These are phyloP conservation scores for Curvularia lunata DNA, from an alignment of 2,329 filamentous ascomycete species.

Conservation along the genomic window DNA sequence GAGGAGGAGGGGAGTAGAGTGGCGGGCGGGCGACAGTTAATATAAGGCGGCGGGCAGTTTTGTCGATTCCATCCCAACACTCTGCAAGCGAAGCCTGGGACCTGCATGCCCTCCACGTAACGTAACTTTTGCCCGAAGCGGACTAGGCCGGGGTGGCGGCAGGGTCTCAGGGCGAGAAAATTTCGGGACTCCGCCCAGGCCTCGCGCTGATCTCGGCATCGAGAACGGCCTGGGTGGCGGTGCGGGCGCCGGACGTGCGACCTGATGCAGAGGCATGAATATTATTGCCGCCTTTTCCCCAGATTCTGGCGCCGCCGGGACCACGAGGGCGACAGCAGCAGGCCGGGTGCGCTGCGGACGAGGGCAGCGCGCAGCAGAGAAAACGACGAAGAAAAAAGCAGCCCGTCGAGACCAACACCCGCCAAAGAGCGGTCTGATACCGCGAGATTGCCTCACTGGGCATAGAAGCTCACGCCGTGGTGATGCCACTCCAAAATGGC, in stretches of 20 bases:
- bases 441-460: slow-evolving; percentile 22
- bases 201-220: slow-evolving; percentile 33
- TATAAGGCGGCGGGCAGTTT: slow-evolving; percentile 21
- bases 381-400: neutral
- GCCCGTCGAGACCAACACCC: neutral
- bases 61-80: slow-evolving; percentile 24
- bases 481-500: slow-evolving; percentile 30
- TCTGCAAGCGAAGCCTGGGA: slow-evolving; percentile 42
- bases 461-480: slow-evolving; percentile 34
- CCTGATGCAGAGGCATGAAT: neutral
- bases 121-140: slow-evolving; percentile 27
- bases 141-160: slow-evolving; percentile 23
- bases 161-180: slow-evolving; percentile 33
- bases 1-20: slow-evolving; percentile 11
- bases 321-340: too few relatives aligned
- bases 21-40: slow-evolving; percentile 13
- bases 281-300: slow-evolving; percentile 27
- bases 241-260: slow-evolving; percentile 6
- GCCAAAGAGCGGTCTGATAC: slow-evolving; percentile 30
- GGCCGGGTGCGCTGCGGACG: too few relatives aligned
- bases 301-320: slow-evolving; percentile 18
- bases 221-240: slow-evolving; percentile 32
- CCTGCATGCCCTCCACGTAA: slow-evolving; percentile 38
- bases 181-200: slow-evolving; percentile 30
- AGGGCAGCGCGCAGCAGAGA: neutral